A percentile compares a stretch with the other conserved stretches of the same genome.
Conservation (phyloP, 2,329 filamentous ascomycete genomes). For the Elsinoe arachidis region DNA sequence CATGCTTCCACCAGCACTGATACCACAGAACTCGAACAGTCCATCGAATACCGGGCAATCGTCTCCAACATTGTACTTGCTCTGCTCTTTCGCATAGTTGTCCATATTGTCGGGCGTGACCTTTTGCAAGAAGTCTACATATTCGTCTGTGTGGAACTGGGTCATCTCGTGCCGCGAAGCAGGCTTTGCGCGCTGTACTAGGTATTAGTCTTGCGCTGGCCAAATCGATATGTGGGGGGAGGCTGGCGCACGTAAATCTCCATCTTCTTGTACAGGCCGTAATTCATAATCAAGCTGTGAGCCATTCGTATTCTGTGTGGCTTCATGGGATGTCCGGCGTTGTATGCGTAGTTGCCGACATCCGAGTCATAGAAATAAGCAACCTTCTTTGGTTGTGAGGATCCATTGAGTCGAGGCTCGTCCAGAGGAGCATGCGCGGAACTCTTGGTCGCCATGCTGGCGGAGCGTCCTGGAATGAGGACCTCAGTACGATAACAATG, state of each 20-base stretch:
- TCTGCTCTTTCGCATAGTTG: constrained; percentile 79
- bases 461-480: neutral
- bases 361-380: constrained; percentile 98
- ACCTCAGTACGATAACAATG: neutral
- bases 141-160: constrained; percentile 65
- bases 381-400: constrained; percentile 64
- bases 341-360: constrained; percentile 96
- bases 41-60: constrained; percentile 60
- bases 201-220: neutral
- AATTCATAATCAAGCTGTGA: constrained; percentile 60
- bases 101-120: constrained; percentile 99
- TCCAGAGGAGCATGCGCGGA: constrained; percentile 44
- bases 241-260: constrained; percentile 53
- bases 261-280: constrained; percentile 64
- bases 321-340: constrained; percentile 62
- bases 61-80: constrained; percentile 61
- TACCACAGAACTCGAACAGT: constrained; percentile 62
- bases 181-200: constrained; percentile 24
- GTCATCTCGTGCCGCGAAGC: constrained; percentile 63
- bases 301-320: constrained; percentile 60
- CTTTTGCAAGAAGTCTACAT: constrained; percentile 66
- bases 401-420: constrained; percentile 41
- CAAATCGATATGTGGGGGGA: neutral
- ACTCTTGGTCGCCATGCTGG: constrained; percentile 40
- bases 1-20: constrained; percentile 62